Conservation (phyloP, 2,329 filamentous ascomycete genomes). For the Chaetomiaceae sp. region DNA sequence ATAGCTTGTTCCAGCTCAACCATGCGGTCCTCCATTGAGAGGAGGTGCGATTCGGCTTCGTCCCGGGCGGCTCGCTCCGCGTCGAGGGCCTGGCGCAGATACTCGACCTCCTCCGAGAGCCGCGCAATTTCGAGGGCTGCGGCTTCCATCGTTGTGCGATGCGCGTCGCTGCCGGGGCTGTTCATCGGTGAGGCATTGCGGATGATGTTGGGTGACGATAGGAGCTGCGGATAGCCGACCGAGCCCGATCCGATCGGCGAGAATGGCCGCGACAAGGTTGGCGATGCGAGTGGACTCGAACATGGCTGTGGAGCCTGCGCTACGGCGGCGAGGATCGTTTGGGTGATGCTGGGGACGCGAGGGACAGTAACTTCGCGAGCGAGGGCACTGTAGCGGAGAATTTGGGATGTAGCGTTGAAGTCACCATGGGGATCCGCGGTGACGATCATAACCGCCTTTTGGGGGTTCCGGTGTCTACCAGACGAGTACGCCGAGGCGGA, state of each 20-base stretch:
- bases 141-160: slow-evolving; percentile 72
- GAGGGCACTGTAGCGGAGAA: slow-evolving; percentile 87
- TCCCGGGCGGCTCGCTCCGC: slow-evolving; percentile 66
- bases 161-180: slow-evolving; percentile 38
- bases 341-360: slow-evolving; percentile 76
- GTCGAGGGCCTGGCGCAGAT: slow-evolving; percentile 63
- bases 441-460: slow-evolving; percentile 93
- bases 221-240: slow-evolving; percentile 21
- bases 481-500: slow-evolving; percentile 48
- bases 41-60: slow-evolving; percentile 68
- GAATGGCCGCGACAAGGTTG: slow-evolving; percentile 39
- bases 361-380: slow-evolving; percentile 91
- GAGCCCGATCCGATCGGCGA: slow-evolving; percentile 35
- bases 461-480: slow-evolving; percentile 59
- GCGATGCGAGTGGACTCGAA: slow-evolving; percentile 30
- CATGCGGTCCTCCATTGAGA: slow-evolving; percentile 62
- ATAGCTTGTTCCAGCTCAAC: slow-evolving; percentile 73
- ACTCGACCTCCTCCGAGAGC: slow-evolving; percentile 73
- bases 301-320: slow-evolving; percentile 24
- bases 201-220: slow-evolving; percentile 25
- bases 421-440: slow-evolving; percentile 90
- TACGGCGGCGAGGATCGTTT: slow-evolving; percentile 54
- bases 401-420: slow-evolving; percentile 95
- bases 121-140: slow-evolving; percentile 76
- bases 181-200: slow-evolving; percentile 39